These are phyloP conservation scores for Groenewaldozyma auringiensis DNA, from an alignment of 1,139 yeast genomes.

Conservation along the genomic window DNA sequence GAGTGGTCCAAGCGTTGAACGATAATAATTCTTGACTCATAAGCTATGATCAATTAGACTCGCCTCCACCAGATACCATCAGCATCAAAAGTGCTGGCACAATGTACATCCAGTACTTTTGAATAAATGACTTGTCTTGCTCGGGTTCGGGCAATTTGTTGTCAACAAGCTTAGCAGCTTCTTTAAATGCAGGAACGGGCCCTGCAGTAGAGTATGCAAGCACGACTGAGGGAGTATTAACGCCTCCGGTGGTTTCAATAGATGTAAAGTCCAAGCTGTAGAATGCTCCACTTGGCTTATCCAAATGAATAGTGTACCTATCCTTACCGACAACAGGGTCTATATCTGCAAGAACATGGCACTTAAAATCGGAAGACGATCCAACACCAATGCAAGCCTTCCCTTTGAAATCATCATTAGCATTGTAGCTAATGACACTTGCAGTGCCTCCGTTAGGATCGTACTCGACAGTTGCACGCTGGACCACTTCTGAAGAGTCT, in stretches of 20 bases:
- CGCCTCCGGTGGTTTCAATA: conserved; percentile 9
- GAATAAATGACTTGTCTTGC: conserved; percentile 28
- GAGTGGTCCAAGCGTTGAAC: too few relatives aligned
- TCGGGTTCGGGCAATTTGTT: conserved; percentile 24
- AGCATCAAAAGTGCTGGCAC: conserved; percentile 28
- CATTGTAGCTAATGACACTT: background rate
- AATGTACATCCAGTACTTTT: conserved; percentile 34
- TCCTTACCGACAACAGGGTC: conserved; percentile 11
- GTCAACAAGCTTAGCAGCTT: conserved; percentile 25
- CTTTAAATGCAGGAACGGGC: conserved; percentile 21
- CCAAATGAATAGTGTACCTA: conserved; percentile 13
- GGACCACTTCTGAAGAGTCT: background rate
- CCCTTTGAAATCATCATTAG: background rate
- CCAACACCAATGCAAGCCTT: conserved; percentile 22
- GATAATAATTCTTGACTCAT: background rate
- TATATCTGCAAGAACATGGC: conserved; percentile 5
- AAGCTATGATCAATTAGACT: background rate
- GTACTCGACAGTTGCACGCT: background rate
- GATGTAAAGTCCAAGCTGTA: conserved; percentile 12
- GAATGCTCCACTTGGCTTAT: conserved; percentile 9
- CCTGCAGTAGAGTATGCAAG: conserved; percentile 14
- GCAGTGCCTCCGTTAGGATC: background rate
- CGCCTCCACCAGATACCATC: conserved; percentile 22
- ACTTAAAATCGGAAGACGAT: conserved; percentile 14
- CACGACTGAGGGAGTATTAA: conserved; percentile 7